Conservation (phyloP, 2,329 filamentous ascomycete genomes). For the Tolypocladium ophioglossoides region DNA sequence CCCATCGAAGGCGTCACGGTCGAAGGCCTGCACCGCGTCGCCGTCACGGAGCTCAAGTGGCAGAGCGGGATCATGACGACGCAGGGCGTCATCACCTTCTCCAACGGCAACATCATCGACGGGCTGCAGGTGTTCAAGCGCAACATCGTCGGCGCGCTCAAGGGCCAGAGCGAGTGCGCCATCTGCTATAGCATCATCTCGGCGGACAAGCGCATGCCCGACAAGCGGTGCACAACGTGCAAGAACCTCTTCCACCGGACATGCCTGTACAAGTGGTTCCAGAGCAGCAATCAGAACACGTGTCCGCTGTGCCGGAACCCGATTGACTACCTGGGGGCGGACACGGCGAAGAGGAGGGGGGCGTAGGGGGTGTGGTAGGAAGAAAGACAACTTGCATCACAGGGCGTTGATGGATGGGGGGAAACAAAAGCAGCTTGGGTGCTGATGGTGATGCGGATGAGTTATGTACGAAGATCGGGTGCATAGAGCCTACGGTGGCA, state of each 20-base stretch:
- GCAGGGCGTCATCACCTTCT: conserved; percentile 88
- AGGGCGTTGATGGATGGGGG: background rate
- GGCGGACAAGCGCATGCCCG: conserved; percentile 77
- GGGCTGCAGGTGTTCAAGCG: conserved; percentile 75
- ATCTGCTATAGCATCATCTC: conserved; percentile 96
- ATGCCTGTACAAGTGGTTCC: conserved; percentile 96
- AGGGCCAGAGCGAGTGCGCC: conserved; percentile 89
- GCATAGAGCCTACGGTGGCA: background rate
- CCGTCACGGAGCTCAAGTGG: conserved; percentile 87
- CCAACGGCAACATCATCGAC: conserved; percentile 79
- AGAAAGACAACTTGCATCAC: background rate
- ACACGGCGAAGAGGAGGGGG: conserved; percentile 24
- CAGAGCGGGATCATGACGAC: conserved; percentile 80
- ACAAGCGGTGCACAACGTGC: conserved; percentile 85
- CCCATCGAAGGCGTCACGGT: conserved; percentile 74
- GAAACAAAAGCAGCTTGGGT: background rate
- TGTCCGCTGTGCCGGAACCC: conserved; percentile 90
- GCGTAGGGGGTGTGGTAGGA: conserved; percentile 10
- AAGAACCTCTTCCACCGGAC: conserved; percentile 85
- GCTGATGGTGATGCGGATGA: background rate
- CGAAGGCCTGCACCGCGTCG: conserved; percentile 68
- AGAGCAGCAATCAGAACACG: conserved; percentile 79
- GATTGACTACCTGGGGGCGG: conserved; percentile 50
- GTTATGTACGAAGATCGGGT: background rate
- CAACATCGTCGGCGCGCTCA: conserved; percentile 79